These are phyloP conservation scores for Phytopythium montanum DNA, from an alignment of 352 stramenopile species.

Conservation along the genomic window DNA sequence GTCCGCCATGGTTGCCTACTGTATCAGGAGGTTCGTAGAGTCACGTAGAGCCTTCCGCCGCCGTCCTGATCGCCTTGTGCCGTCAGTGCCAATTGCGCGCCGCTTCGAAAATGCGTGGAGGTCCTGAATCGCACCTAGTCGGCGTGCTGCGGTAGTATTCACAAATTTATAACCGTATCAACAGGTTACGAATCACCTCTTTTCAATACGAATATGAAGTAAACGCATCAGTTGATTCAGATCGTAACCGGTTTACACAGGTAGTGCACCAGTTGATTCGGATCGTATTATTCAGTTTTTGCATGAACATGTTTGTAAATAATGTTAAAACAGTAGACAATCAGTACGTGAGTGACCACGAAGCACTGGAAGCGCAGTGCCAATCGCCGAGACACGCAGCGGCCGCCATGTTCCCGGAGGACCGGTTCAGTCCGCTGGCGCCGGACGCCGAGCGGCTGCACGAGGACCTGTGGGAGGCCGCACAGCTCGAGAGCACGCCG, in stretches of 20 bases:
- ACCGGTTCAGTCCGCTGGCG: conserved; percentile 78
- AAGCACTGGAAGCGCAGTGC: no score
- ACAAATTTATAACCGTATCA: not conserved
- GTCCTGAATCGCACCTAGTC: conserved; percentile 3
- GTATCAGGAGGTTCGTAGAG: no score
- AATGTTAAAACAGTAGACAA: no score
- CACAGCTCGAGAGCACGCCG: conserved; percentile 51
- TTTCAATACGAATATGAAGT: not conserved
- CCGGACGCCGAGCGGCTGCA: conserved; percentile 69
- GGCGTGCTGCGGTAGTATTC: not conserved
- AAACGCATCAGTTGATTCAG: not conserved
- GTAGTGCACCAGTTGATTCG: no score
- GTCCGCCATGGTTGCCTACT: conserved; percentile 78
- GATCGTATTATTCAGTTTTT: no score
- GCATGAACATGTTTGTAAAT: no score
- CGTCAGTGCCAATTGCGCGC: not conserved
- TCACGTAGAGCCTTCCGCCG: not conserved
- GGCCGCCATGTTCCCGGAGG: conserved; percentile 66
- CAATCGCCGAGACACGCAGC: not conserved
- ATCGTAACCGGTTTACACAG: no score
- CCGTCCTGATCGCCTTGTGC: not conserved
- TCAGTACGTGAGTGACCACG: no score
- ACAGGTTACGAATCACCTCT: not conserved
- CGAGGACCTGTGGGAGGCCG: conserved; percentile 49
- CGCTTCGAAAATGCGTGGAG: conserved; percentile 9